phyloP scores from a whole-genome alignment of 2,329 filamentous ascomycete genomes.

The Ophiostoma sp. region DNA sequence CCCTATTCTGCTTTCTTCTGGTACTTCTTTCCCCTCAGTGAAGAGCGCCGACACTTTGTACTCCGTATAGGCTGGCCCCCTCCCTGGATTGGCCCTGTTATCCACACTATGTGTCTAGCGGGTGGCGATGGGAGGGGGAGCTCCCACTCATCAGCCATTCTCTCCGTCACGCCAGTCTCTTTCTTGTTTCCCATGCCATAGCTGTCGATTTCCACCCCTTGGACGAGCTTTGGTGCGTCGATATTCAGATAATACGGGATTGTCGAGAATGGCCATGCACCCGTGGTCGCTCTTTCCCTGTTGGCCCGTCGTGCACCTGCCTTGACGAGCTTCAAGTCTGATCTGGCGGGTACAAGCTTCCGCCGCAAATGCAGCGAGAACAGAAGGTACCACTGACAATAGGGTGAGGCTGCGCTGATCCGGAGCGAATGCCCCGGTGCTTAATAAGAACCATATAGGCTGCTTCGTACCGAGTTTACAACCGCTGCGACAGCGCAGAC shows the following conservation, averaged over 20 bases:
- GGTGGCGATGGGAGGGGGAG: background rate
- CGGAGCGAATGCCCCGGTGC: conserved; percentile 9
- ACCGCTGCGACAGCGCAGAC: background rate
- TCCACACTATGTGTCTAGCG: background rate
- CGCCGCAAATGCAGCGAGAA: background rate
- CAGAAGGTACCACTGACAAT: background rate
- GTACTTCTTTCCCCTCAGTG: background rate
- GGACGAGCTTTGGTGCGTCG: background rate
- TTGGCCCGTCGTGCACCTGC: background rate
- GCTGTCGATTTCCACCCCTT: background rate
- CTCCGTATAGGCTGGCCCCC: background rate
- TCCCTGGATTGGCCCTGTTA: background rate
- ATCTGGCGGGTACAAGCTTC: background rate
- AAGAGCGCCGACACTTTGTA: background rate
- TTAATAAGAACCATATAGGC: background rate
- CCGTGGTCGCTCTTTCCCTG: background rate
- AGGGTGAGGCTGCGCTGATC: conserved; percentile 6
- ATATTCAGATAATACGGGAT: background rate
- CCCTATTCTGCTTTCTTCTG: conserved; percentile 1
- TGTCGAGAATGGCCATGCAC: background rate
- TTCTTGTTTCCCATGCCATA: too few relatives aligned
- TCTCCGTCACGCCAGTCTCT: too few relatives aligned
- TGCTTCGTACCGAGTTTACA: background rate
- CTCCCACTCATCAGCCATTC: background rate
- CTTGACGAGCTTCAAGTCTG: background rate